These are phyloP conservation scores for Phytopythium helicoides DNA, from an alignment of 352 stramenopile genomes.

Conservation along the genomic window DNA sequence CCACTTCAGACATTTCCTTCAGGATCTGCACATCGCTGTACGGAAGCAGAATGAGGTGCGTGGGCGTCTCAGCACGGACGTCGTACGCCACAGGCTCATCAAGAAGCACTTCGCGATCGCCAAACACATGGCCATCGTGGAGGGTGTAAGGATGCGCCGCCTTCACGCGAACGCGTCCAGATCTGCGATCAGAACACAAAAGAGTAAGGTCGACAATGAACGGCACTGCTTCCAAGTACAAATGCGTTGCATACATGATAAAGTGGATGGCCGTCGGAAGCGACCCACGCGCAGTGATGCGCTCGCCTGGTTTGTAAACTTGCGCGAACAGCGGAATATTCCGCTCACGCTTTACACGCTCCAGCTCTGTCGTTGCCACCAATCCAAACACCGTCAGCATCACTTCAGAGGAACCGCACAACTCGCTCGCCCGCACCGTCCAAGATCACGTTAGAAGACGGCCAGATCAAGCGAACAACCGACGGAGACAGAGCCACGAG, in stretches of 20 bases:
- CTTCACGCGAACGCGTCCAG: constrained; percentile 59
- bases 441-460: constrained; percentile 45
- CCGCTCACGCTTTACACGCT: constrained; percentile 42
- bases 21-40: constrained; percentile 58
- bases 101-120: constrained; percentile 62
- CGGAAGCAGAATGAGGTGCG: constrained; percentile 65
- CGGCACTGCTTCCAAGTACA: not conserved
- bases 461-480: constrained; percentile 58
- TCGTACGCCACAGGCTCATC: constrained; percentile 77
- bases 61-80: constrained; percentile 41
- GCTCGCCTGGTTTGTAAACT: constrained; percentile 56
- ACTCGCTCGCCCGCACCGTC: constrained; percentile 38
- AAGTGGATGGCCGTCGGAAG: constrained; percentile 77
- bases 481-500: constrained; percentile 58
- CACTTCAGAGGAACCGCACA: not conserved
- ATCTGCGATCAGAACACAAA: constrained; percentile 21
- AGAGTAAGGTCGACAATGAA: not conserved
- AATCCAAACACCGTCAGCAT: not conserved
- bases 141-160: constrained; percentile 64
- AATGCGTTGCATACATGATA: constrained; percentile 40
- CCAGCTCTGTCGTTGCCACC: constrained; percentile 16
- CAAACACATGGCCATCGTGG: constrained; percentile 49
- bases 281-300: constrained; percentile 63
- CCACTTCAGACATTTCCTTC: constrained; percentile 30
- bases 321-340: constrained; percentile 78